Evolutionary conservation across 2,329 filamentous ascomycete species (phyloP).

Genomic region (Talaromyces islandicus): DNA sequence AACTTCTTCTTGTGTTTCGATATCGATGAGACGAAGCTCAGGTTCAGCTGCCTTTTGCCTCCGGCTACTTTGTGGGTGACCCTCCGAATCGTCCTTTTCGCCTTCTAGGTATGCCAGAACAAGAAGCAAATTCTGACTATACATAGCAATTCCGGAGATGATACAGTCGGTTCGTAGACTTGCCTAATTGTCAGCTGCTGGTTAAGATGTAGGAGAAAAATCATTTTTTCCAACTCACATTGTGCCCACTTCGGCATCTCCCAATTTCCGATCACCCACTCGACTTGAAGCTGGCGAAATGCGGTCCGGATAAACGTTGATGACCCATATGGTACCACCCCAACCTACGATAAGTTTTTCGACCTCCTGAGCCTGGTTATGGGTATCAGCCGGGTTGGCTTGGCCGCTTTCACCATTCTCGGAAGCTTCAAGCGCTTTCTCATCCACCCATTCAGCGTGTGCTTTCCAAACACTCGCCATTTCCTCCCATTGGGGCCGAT

Average conservation of each 20-base stretch:
- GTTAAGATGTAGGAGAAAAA: neutral
- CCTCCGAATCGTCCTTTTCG: slow-evolving; percentile 63
- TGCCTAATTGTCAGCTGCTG: slow-evolving; percentile 19
- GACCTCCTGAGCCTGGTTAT: slow-evolving; percentile 36
- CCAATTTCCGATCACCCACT: slow-evolving; percentile 57
- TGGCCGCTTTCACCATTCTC: slow-evolving; percentile 42
- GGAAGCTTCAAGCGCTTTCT: slow-evolving; percentile 68
- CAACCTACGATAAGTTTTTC: slow-evolving; percentile 90
- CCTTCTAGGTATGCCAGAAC: slow-evolving; percentile 84
- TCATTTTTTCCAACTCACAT: slow-evolving; percentile 56
- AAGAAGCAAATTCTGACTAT: slow-evolving; percentile 84
- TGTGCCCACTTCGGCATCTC: slow-evolving; percentile 83
- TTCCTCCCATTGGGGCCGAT: slow-evolving; percentile 83
- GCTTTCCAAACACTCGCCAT: slow-evolving; percentile 97
- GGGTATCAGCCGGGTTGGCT: slow-evolving; percentile 37
- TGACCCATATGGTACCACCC: slow-evolving; percentile 94
- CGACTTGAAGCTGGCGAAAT: slow-evolving; percentile 12
- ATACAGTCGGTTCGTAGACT: slow-evolving; percentile 95
- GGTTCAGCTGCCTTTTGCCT: slow-evolving; percentile 77
- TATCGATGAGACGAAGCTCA: slow-evolving; percentile 84
- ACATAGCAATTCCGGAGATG: slow-evolving; percentile 93
- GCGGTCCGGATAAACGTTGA: slow-evolving; percentile 79
- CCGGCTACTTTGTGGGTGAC: slow-evolving; percentile 57
- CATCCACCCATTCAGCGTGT: slow-evolving; percentile 86
- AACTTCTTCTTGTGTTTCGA: slow-evolving; percentile 73